phyloP scores from a whole-genome alignment of 257 asterid species.

The Solanum rostratum region DNA sequence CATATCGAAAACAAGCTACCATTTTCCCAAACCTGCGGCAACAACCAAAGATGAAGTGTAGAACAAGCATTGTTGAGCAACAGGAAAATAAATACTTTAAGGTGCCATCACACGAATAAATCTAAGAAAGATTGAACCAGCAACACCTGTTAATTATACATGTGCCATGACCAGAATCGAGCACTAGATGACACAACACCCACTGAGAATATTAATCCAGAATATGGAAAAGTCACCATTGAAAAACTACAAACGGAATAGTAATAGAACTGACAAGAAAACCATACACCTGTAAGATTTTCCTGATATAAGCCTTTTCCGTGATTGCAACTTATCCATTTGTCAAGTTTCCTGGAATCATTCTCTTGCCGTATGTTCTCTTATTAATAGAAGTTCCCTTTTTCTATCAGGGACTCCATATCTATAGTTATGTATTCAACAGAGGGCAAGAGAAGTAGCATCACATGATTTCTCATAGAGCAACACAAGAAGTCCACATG shows the following conservation, averaged over 20 bases:
- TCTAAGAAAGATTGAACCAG: background rate
- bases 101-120: background rate
- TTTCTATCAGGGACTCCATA: background rate
- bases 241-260: background rate
- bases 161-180: background rate
- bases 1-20: constrained; percentile 96
- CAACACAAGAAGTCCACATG: background rate
- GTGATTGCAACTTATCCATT: background rate
- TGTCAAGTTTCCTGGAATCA: background rate
- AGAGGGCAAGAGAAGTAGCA: background rate
- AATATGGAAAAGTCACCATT: background rate
- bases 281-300: background rate
- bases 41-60: background rate
- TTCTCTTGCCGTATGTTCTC: background rate
- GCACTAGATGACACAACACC: background rate
- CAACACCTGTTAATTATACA: background rate
- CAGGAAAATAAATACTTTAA: background rate
- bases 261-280: background rate
- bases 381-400: background rate
- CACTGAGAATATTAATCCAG: background rate
- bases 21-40: constrained; percentile 64
- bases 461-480: background rate
- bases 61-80: background rate
- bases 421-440: background rate
- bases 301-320: background rate